Percentiles rank a stretch among this genome's conserved stretches.
phyloP scores from a whole-genome alignment of 169 alveolate genomes.

The Babesia gibsoni region DNA sequence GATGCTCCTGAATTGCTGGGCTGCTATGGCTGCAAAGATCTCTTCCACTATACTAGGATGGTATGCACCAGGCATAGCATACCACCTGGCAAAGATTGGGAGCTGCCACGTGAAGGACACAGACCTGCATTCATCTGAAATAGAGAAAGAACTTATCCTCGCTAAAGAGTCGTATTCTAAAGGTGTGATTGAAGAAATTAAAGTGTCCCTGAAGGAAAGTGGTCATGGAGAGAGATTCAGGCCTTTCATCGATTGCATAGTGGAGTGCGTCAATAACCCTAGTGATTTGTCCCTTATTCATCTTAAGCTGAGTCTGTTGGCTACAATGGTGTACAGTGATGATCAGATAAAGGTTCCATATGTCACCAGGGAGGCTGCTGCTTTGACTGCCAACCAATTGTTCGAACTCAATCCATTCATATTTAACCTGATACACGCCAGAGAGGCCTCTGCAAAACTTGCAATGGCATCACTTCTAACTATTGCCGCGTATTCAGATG shows the following conservation, averaged over 20 bases:
- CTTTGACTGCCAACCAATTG: slow-evolving; percentile 34
- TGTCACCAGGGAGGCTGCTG: slow-evolving; percentile 45
- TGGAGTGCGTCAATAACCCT: slow-evolving; percentile 14
- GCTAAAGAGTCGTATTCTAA: no score
- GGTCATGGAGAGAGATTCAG: neutral
- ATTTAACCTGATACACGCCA: slow-evolving; percentile 14
- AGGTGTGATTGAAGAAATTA: neutral
- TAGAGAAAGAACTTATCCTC: no score
- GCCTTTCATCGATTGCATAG: slow-evolving; percentile 12
- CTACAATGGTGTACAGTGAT: slow-evolving; percentile 16
- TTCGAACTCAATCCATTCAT: slow-evolving; percentile 40
- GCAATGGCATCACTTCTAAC: slow-evolving; percentile 32
- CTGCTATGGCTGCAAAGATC: slow-evolving; percentile 4
- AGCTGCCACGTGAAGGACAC: neutral
- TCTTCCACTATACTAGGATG: neutral
- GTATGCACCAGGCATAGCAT: slow-evolving; percentile 49
- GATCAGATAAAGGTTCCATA: slow-evolving; percentile 14
- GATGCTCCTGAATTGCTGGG: slow-evolving; percentile 36
- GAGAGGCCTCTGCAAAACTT: slow-evolving; percentile 1
- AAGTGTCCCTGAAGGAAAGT: neutral
- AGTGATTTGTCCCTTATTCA: neutral
- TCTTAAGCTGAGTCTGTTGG: slow-evolving; percentile 8
- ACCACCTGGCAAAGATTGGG: slow-evolving; percentile 15
- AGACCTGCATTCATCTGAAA: neutral
- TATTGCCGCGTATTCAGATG: slow-evolving; percentile 36